Evolutionary conservation across 108 stramenopile species (phyloP).

Genomic region (Chaetoceros muelleri): DNA sequence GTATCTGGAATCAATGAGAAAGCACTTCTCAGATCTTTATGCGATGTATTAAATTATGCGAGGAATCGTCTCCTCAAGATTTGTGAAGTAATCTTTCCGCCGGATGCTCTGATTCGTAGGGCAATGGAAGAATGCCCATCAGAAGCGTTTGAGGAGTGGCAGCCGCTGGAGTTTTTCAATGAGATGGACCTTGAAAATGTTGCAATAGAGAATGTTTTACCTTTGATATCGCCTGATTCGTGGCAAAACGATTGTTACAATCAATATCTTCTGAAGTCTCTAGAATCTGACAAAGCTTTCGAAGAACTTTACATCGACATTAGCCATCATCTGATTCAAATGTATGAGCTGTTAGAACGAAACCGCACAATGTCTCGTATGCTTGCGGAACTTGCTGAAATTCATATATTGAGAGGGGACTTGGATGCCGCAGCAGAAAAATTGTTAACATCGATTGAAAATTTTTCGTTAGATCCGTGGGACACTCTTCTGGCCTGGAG

Average conservation of each 20-base stretch:
- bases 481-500: slow-evolving; percentile 58
- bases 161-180: slow-evolving; percentile 28
- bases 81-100: neutral
- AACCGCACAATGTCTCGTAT: slow-evolving; percentile 45
- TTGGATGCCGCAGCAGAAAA: slow-evolving; percentile 33
- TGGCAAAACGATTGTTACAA: neutral
- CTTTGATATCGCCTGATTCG: neutral
- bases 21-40: neutral
- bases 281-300: slow-evolving; percentile 20
- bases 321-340: slow-evolving; percentile 29
- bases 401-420: slow-evolving; percentile 42
- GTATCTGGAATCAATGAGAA: neutral
- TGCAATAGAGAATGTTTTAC: neutral
- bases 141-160: slow-evolving; percentile 46
- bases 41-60: neutral
- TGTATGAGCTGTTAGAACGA: slow-evolving; percentile 35
- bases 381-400: slow-evolving; percentile 53
- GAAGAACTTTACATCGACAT: slow-evolving; percentile 48
- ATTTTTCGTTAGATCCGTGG: slow-evolving; percentile 60
- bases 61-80: neutral
- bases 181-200: neutral
- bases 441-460: slow-evolving; percentile 39
- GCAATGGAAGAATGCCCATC: slow-evolving; percentile 24
- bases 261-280: neutral
- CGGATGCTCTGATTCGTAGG: slow-evolving; percentile 14